Evolutionary conservation across 495 filamentous ascomycete genomes (phyloP).

Genomic region (Recurvomyces mirabilis): DNA sequence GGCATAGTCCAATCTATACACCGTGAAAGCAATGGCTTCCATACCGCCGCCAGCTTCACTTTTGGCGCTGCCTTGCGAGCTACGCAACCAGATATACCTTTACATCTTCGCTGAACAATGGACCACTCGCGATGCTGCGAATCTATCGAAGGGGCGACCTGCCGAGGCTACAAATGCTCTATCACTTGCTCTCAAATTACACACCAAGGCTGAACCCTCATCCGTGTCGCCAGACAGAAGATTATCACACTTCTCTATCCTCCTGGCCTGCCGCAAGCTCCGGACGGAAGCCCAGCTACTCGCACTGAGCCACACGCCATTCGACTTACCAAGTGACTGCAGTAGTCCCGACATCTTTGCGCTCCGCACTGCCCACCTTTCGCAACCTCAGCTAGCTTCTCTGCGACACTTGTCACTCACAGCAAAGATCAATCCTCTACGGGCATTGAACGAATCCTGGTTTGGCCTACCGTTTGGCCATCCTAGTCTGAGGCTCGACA

Average conservation of each 20-base stretch:
- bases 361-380: constrained; percentile 1
- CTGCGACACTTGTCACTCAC: constrained; percentile 15
- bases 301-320: constrained; percentile 15
- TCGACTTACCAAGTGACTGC: constrained; percentile 9
- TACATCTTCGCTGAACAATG: too few species aligned
- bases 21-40: neutral
- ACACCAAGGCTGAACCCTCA: neutral
- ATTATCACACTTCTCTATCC: constrained; percentile 9
- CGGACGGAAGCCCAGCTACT: constrained; percentile 58
- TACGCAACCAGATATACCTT: constrained; percentile 19
- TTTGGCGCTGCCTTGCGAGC: constrained; percentile 17
- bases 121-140: neutral
- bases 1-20: too few species aligned
- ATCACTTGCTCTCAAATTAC: neutral
- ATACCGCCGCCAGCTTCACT: neutral
- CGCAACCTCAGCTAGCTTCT: constrained; percentile 10
- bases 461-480: constrained; percentile 17
- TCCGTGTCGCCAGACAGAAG: neutral
- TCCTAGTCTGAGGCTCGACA: constrained; percentile 9
- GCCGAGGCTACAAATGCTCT: neutral
- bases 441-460: constrained; percentile 22
- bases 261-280: constrained; percentile 80
- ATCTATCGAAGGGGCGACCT: neutral
- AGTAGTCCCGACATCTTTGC: constrained; percentile 5
- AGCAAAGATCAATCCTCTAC: constrained; percentile 15